A percentile compares a stretch with the other conserved stretches of the same genome.
Evolutionary conservation across 2,329 filamentous ascomycete genomes (phyloP).

Genomic region (Gnomoniopsis sp.): DNA sequence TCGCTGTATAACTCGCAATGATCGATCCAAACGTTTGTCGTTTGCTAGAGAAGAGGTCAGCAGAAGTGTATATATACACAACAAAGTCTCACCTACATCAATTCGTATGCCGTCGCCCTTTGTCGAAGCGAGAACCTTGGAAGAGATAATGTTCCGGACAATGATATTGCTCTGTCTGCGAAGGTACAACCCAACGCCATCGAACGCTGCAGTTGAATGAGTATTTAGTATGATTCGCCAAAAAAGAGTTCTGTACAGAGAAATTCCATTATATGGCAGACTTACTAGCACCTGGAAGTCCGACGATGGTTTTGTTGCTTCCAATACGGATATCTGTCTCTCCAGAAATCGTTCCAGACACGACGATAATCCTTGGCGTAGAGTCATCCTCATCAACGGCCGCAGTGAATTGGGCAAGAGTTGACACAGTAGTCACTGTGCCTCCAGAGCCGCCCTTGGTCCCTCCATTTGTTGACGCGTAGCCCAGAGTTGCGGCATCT

Average conservation of each 20-base stretch:
- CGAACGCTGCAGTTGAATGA: constrained; percentile 2
- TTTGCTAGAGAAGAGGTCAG: constrained; percentile 22
- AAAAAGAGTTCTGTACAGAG: too few relatives aligned
- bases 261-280: not conserved
- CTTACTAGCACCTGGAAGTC: constrained; percentile 24
- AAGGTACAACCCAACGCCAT: constrained; percentile 38
- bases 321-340: constrained; percentile 36
- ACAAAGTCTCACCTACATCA: not conserved
- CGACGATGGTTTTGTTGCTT: constrained; percentile 42
- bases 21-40: constrained; percentile 48
- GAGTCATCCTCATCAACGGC: constrained; percentile 38
- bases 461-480: constrained; percentile 44
- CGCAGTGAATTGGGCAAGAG: constrained; percentile 40
- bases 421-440: constrained; percentile 44
- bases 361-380: constrained; percentile 33
- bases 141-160: constrained; percentile 42
- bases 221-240: too few relatives aligned
- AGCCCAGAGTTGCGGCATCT: constrained; percentile 33
- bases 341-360: constrained; percentile 34
- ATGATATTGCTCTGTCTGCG: constrained; percentile 43
- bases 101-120: constrained; percentile 39
- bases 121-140: constrained; percentile 28
- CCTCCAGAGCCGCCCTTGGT: constrained; percentile 47
- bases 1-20: constrained; percentile 51
- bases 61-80: not conserved